Percentiles rank a stretch among this genome's conserved stretches.
Evolutionary conservation across 495 filamentous ascomycete species (phyloP).

Genomic region (Cladorrhinum samala): DNA sequence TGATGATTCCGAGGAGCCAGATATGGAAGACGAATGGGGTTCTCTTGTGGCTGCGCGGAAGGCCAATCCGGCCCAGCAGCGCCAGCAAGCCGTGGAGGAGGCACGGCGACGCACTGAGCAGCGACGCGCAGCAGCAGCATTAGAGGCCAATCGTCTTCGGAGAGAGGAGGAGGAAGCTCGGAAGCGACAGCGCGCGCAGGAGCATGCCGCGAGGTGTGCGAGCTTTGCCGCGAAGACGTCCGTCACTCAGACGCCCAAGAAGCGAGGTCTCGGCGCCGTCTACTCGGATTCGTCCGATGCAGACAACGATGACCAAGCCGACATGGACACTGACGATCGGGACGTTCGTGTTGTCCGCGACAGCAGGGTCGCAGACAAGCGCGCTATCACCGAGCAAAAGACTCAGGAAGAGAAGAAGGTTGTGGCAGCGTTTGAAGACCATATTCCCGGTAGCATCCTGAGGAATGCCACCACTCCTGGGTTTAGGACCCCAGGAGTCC

Average conservation of each 20-base stretch:
- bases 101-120: background rate
- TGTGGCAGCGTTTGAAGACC: background rate
- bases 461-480: background rate
- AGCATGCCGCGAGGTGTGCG: background rate
- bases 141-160: background rate
- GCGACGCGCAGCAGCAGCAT: background rate
- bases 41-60: background rate
- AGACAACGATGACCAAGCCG: background rate
- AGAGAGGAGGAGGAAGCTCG: background rate
- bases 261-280: background rate
- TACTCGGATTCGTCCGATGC: background rate
- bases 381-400: background rate
- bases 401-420: background rate
- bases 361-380: background rate
- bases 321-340: background rate
- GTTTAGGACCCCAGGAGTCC: background rate
- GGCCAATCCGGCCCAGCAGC: no score
- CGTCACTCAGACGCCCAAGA: background rate
- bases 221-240: background rate
- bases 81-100: background rate
- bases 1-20: background rate
- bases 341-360: background rate
- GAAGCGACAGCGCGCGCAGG: background rate
- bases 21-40: background rate
- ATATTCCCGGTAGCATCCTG: background rate